Conservation (phyloP, 805 yeast species). For the Candida multigemmis region DNA sequence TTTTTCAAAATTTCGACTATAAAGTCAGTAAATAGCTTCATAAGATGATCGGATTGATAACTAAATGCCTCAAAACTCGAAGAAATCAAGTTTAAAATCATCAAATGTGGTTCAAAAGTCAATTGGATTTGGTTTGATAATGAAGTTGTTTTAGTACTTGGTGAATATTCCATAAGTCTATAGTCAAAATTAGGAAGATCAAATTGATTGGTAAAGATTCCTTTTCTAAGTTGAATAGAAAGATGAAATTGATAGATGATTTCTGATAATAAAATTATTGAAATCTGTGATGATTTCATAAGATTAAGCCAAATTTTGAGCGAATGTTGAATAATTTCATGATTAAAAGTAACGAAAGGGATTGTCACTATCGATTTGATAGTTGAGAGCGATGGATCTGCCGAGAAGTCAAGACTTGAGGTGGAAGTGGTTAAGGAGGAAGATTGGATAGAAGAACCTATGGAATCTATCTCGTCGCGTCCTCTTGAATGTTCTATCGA, state of each 20-base stretch:
- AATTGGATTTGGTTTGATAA: constrained; percentile 42
- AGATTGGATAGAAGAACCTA: too few species aligned
- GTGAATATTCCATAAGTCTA: constrained; percentile 79
- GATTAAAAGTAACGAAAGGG: constrained; percentile 63
- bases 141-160: constrained; percentile 57
- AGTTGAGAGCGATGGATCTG: too few species aligned
- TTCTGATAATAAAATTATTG: constrained; percentile 57
- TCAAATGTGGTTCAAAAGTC: constrained; percentile 57
- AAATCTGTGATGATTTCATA: constrained; percentile 53
- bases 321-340: constrained; percentile 52
- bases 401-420: too few species aligned
- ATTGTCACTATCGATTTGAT: constrained; percentile 48
- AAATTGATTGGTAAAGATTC: constrained; percentile 50
- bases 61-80: constrained; percentile 76
- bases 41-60: constrained; percentile 60
- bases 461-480: too few species aligned
- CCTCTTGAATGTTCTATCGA: too few species aligned
- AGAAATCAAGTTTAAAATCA: constrained; percentile 56
- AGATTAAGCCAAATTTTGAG: constrained; percentile 76
- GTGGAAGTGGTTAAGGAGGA: too few species aligned
- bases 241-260: constrained; percentile 62
- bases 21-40: constrained; percentile 60
- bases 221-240: constrained; percentile 49
- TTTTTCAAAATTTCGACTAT: constrained; percentile 45
- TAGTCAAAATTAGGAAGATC: constrained; percentile 57